Evolutionary conservation across 1,139 yeast species (phyloP).

Genomic region (Sugiyamaella novakii): DNA sequence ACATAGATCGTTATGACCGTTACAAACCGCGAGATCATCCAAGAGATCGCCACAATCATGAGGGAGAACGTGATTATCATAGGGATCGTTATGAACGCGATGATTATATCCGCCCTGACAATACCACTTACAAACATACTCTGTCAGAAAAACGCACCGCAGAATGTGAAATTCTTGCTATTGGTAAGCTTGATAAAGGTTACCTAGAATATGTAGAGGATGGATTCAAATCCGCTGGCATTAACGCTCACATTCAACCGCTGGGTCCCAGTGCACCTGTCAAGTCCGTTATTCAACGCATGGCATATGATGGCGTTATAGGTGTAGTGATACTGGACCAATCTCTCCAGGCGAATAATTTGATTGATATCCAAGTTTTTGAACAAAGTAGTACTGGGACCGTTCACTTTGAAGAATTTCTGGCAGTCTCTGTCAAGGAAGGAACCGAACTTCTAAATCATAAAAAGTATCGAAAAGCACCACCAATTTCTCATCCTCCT

Average conservation of each 20-base stretch:
- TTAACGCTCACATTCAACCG: conserved; percentile 53
- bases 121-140: no score
- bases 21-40: no score
- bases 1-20: conserved; percentile 16
- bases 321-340: conserved; percentile 71
- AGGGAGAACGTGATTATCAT: conserved; percentile 17
- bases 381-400: conserved; percentile 69
- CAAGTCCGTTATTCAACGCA: conserved; percentile 64
- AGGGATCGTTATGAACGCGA: conserved; percentile 14
- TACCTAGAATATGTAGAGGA: conserved; percentile 60
- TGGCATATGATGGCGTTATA: conserved; percentile 77
- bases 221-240: conserved; percentile 55
- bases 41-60: no score
- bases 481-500: not conserved
- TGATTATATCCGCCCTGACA: not conserved
- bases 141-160: conserved; percentile 42
- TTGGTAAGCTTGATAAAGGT: conserved; percentile 58
- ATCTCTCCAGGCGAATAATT: conserved; percentile 42
- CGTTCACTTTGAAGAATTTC: conserved; percentile 80
- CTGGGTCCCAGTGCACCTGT: conserved; percentile 55
- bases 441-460: conserved; percentile 55
- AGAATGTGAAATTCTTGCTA: conserved; percentile 67
- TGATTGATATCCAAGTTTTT: conserved; percentile 72
- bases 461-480: conserved; percentile 1
- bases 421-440: conserved; percentile 62